phyloP scores from a whole-genome alignment of 345 rosid genomes.

The Stellera chamaejasme region DNA sequence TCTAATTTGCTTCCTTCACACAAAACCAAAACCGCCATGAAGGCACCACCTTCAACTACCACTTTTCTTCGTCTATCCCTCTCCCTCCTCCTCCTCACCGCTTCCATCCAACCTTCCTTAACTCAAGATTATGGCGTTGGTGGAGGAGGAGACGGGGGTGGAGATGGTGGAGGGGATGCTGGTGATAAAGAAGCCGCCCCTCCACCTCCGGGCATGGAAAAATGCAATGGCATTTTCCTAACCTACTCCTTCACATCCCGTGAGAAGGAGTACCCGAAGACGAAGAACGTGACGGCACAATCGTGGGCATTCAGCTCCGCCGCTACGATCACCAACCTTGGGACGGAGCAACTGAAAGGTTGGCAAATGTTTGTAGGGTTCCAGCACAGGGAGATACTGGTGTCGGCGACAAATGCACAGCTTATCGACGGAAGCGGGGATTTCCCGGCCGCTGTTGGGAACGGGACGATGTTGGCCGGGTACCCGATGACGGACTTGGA shows the following conservation, averaged over 20 bases:
- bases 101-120: no score
- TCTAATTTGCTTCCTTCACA: no score
- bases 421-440: conserved; percentile 21
- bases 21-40: no score
- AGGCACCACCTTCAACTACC: no score
- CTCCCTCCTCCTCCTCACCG: no score
- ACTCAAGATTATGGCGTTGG: no score
- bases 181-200: conserved; percentile 4
- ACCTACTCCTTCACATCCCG: conserved; percentile 22
- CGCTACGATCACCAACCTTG: conserved; percentile 28
- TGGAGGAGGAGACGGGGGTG: no score
- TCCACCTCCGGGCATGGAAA: conserved; percentile 18
- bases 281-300: conserved; percentile 33
- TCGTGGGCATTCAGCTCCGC: conserved; percentile 42
- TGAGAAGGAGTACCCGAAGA: conserved; percentile 20
- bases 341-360: conserved; percentile 30
- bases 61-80: no score
- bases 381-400: conserved; percentile 31
- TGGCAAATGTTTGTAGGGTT: conserved; percentile 46
- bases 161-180: neutral
- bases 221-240: conserved; percentile 30
- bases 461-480: conserved; percentile 36
- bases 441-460: conserved; percentile 39
- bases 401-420: conserved; percentile 25
- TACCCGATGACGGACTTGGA: conserved; percentile 31